Base-by-base conservation (phyloP, 805 yeast genomes). In the Candida pseudofarinosa region DNA sequence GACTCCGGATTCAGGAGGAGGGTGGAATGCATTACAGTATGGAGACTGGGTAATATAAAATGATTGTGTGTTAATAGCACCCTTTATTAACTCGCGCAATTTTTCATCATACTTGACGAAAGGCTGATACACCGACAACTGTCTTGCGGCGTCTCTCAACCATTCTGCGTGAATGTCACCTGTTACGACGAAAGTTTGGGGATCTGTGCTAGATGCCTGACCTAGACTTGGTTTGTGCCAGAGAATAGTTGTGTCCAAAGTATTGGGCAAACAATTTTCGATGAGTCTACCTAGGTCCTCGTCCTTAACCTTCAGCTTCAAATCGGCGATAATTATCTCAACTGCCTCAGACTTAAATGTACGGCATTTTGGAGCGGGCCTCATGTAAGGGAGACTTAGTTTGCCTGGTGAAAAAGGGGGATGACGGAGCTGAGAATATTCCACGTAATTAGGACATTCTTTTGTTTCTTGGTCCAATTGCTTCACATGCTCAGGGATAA, bases 111-210 rank as follows among this genome's bases (percentile, higher is more conserved):
- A 55, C 33, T 64, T 63, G 12, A 81, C 63, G 17, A 87, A 69
- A 5, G 79, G 79, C 52, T 83, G 81, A 59, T 88, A 89, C 2
- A 85, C 86, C 3, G 87, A 76, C 38, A 88, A 63, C 56, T 88
- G 97, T 51, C 93, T 69, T 0, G 95, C 87, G 1, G 95, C 81
- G 60, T 88, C 97, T 41, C 97, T 65, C 38, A 88, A 66, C 97
- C 97, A 88, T 61, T 88, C 96, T 2, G 96, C 96, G 59, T 87
- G 89, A 43, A 88, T 88, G 56, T 88, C 97, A 7, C 97, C 97
- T 0, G 97, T 88, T 26, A 88, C 91, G 1, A 88, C 77, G 61
- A 88, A 88, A 0, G 95, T 72, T 47, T 80, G 77, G 0, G 89
- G 64, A 10, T 44, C 48, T 1, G 38, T 46, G 14, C 50, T 39